Percentiles rank a stretch among this genome's conserved stretches.
phyloP scores from a whole-genome alignment of 2,329 filamentous ascomycete genomes.

The Fusarium phyllophilum region DNA sequence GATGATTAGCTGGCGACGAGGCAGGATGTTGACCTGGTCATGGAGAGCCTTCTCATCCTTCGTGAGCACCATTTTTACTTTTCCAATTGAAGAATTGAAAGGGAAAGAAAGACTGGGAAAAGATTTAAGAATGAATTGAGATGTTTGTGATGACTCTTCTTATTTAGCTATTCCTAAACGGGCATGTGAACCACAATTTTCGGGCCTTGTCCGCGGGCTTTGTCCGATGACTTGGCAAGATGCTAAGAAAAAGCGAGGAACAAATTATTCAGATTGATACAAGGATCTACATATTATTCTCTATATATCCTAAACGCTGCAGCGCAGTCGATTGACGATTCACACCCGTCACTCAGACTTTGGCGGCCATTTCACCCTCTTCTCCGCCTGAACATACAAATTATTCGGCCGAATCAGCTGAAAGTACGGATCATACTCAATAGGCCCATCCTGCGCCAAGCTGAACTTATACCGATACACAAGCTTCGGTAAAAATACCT shows the following conservation, averaged over 20 bases:
- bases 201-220: neutral
- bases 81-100: neutral
- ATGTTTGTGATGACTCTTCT: neutral
- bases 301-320: neutral
- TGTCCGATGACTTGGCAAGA: neutral
- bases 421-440: slow-evolving; percentile 70
- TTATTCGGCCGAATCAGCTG: slow-evolving; percentile 67
- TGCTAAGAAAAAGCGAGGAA: neutral
- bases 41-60: neutral
- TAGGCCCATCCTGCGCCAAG: slow-evolving; percentile 56
- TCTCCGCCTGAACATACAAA: slow-evolving; percentile 61
- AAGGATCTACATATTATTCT: accelerated
- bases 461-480: slow-evolving; percentile 67
- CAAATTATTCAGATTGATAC: accelerated
- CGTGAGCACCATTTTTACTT: neutral
- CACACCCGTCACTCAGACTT: neutral
- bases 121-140: neutral
- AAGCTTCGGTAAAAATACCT: slow-evolving; percentile 67
- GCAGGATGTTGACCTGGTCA: neutral
- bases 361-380: slow-evolving; percentile 17
- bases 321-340: no score
- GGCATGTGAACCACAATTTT: neutral
- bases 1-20: neutral
- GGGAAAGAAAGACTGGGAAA: neutral
- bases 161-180: neutral